Evolutionary conservation across 768 basidiomycete genomes (phyloP).

Genomic region (Trametes coccinea): DNA sequence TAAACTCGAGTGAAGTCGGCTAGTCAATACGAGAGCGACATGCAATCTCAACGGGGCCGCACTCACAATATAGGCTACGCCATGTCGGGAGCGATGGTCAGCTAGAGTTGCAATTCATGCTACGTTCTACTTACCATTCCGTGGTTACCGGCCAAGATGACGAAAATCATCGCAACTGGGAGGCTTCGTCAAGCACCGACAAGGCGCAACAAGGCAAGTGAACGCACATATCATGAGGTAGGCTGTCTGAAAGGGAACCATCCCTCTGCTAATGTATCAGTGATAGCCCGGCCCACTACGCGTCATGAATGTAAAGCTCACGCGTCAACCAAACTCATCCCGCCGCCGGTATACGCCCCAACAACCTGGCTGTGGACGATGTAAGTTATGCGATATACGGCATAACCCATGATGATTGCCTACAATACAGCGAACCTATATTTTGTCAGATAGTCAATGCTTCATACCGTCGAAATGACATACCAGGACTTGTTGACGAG

Average conservation of each 20-base stretch:
- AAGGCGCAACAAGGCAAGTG: neutral
- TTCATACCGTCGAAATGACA: too few relatives aligned
- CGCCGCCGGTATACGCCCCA: constrained; percentile 64
- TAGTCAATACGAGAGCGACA: neutral
- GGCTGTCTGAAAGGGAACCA: constrained; percentile 70
- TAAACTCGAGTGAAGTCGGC: constrained; percentile 39
- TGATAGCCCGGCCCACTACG: neutral
- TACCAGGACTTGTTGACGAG: constrained; percentile 61
- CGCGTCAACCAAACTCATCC: constrained; percentile 64
- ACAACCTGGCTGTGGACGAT: constrained; percentile 20
- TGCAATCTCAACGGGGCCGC: neutral
- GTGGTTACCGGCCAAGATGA: constrained; percentile 77
- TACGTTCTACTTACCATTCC: constrained; percentile 52
- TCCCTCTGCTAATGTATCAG: constrained; percentile 41
- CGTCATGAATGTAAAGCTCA: constrained; percentile 30
- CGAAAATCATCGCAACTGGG: constrained; percentile 53
- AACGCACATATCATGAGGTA: constrained; percentile 60
- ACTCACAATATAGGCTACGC: constrained; percentile 61
- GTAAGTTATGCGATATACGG: neutral
- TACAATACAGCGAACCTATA: constrained; percentile 19
- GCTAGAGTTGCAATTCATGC: too few relatives aligned
- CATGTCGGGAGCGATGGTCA: neutral
- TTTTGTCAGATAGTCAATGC: neutral
- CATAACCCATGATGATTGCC: neutral
- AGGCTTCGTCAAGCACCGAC: neutral